A percentile compares a stretch with the other conserved stretches of the same genome.
These are phyloP conservation scores for Rheum nobile DNA, from an alignment of 148 eudicot species.

Conservation along the genomic window DNA sequence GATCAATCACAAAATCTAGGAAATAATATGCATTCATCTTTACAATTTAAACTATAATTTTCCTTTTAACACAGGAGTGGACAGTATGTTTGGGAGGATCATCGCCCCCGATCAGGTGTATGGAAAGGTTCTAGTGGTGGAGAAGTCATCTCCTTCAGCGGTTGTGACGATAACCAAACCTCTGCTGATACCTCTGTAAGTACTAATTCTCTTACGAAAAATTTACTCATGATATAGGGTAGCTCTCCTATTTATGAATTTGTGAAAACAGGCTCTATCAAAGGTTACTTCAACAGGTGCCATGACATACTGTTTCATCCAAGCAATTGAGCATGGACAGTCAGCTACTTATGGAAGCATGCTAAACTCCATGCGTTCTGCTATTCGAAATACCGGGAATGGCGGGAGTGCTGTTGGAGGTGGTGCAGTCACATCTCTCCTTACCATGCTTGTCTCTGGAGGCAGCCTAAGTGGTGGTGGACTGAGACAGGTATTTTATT, in stretches of 20 bases:
- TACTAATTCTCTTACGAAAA: not conserved
- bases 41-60: not conserved
- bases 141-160: slow-evolving; percentile 91
- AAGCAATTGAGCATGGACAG: slow-evolving; percentile 87
- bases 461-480: slow-evolving; percentile 67
- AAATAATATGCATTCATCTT: not conserved
- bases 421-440: slow-evolving; percentile 50
- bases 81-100: slow-evolving; percentile 91
- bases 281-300: slow-evolving; percentile 89
- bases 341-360: slow-evolving; percentile 77
- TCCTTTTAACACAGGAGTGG: slow-evolving; percentile 43
- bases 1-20: not conserved
- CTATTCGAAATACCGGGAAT: slow-evolving; percentile 41
- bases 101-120: slow-evolving; percentile 80
- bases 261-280: slow-evolving; percentile 64
- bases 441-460: slow-evolving; percentile 63
- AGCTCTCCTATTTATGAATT: slow-evolving; percentile 7
- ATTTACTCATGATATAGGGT: not conserved
- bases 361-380: slow-evolving; percentile 65
- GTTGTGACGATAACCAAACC: slow-evolving; percentile 94
- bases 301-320: slow-evolving; percentile 92
- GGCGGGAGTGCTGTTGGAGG: slow-evolving; percentile 28
- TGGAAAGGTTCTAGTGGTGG: slow-evolving; percentile 97
- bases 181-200: slow-evolving; percentile 96
- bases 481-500: slow-evolving; percentile 56